phyloP scores from a whole-genome alignment of 345 rosid species.

The Luvunga scandens region DNA sequence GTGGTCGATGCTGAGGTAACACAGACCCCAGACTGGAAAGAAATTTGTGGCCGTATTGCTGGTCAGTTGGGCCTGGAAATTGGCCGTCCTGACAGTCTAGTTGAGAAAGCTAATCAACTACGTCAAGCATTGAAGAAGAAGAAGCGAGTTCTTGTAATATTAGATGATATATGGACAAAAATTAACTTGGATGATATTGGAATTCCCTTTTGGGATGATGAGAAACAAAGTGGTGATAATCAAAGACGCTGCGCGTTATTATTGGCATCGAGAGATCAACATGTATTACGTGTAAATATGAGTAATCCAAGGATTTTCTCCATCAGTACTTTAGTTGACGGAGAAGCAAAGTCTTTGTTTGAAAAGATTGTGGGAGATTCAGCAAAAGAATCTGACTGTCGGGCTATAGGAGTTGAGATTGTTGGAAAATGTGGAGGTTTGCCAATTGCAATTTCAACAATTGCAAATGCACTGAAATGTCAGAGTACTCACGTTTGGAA shows the following conservation, averaged over 20 bases:
- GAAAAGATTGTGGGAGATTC: neutral
- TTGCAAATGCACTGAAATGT: constrained; percentile 15
- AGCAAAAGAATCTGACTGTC: neutral
- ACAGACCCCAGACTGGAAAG: neutral
- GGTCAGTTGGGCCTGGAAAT: constrained; percentile 5
- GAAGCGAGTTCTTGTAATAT: neutral
- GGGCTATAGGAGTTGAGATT: neutral
- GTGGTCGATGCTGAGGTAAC: constrained; percentile 6
- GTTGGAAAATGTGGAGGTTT: constrained; percentile 14
- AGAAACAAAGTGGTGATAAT: neutral
- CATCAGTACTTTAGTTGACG: neutral
- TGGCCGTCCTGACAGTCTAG: neutral
- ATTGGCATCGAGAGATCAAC: constrained; percentile 16
- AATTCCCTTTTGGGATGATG: neutral
- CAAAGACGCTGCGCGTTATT: constrained; percentile 16
- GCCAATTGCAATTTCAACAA: constrained; percentile 14
- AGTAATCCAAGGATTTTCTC: neutral
- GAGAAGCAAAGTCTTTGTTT: constrained; percentile 17
- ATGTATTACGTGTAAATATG: constrained; percentile 17
- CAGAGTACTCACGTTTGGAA: neutral
- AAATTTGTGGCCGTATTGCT: constrained; percentile 5
- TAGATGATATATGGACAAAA: constrained; percentile 4
- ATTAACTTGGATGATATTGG: neutral
- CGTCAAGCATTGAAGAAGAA: constrained; percentile 2
- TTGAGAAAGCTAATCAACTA: neutral